Evolutionary conservation across 805 yeast genomes (phyloP), one percentile per base, ranked within the genome.

Genomic region (Blastobotrys peoriensis): DNA sequence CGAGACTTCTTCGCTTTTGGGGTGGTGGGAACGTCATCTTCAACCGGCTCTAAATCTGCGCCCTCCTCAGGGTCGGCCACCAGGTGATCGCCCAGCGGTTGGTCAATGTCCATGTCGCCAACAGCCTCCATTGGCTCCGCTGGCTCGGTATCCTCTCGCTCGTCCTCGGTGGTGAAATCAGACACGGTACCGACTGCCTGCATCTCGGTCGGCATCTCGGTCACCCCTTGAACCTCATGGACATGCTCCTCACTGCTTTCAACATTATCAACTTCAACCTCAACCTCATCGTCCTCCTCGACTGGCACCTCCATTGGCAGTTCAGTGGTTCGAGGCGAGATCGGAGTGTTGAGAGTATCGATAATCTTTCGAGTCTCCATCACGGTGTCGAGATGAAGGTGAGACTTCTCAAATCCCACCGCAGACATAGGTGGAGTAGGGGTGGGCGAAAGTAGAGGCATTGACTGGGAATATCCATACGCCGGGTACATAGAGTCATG

Each of bases 41-140:
- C 30, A 25, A 8, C 13, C 13, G 19, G 83, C 85, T 59, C 79
- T 80, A 34, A 86, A 70, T 4, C 86, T 86, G 40, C 86, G 35
- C 17, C 53, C 25, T 33, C 36, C 33, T 18, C 13, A 22, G n/a
- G 40, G 15, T 4, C 30, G 23, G 28, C 38, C 38, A 20, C 10
- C 21, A n/a, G 41, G 20, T 4, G 41, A 16, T 19, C 27, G 21
- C 19, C 6, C 17, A 25, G 21, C 17, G 34, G 16, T 20, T 21
- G 16, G 17, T 18, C 16, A 4, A 17, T 9, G 19, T 16, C 25
- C 28, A 17, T 36, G 23, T 5, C 19, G 22, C 10, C 13, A 8
- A 8, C 30, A 8, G 8, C 30, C 8, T 13, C 13, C 8, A 20
- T 25, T 10, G 33, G 15, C 22, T 38, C 20, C 15, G 4, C 21